Evolutionary conservation across 306 rosid species (phyloP).

Genomic region (Cicer chorassanicum): DNA sequence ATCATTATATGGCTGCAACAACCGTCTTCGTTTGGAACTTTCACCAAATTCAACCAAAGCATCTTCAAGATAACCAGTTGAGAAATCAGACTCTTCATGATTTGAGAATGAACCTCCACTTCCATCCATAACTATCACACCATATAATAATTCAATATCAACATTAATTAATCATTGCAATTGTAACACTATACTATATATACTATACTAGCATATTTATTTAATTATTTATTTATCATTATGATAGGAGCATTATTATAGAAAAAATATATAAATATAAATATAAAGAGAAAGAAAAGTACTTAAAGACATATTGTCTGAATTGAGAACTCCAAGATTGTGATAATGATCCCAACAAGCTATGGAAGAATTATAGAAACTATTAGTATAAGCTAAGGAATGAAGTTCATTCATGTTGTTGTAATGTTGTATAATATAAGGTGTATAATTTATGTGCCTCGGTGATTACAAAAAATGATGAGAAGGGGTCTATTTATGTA

Average conservation of each 20-base stretch:
- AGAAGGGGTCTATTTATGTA: constrained; percentile 58
- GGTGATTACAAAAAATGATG: constrained; percentile 45
- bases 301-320: constrained; percentile 73
- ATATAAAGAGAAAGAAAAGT: constrained; percentile 39
- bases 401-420: constrained; percentile 66
- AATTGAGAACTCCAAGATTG: constrained; percentile 70
- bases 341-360: constrained; percentile 66
- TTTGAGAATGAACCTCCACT: constrained; percentile 53
- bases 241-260: constrained; percentile 13
- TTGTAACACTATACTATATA: no score
- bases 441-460: constrained; percentile 24
- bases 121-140: constrained; percentile 62
- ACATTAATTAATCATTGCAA: constrained; percentile 44
- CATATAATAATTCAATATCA: constrained; percentile 36
- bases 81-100: constrained; percentile 57
- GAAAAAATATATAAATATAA: not conserved
- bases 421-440: not conserved
- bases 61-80: constrained; percentile 90
- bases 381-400: constrained; percentile 59
- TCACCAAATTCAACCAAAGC: constrained; percentile 75
- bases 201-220: no score
- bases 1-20: constrained; percentile 48
- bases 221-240: not conserved
- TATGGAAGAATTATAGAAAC: constrained; percentile 62
- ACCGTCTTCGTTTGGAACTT: constrained; percentile 75